Percentiles rank a stretch among this genome's conserved stretches.
Conservation (phyloP, 2,329 filamentous ascomycete genomes). For the Microsporum ferrugineum region DNA sequence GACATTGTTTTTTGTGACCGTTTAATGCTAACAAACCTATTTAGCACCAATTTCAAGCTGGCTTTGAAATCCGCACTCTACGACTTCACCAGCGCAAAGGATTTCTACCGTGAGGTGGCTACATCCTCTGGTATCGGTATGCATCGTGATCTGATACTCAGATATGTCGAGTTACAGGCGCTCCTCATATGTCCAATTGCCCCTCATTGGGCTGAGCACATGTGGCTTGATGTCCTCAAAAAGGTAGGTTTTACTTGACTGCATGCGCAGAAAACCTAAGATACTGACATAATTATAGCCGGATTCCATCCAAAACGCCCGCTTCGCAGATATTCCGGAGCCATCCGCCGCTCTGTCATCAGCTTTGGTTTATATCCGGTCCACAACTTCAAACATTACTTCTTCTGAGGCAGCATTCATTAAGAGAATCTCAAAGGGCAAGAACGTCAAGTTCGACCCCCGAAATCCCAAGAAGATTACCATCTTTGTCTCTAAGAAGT, state of each 20-base stretch:
- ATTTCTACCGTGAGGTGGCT: constrained; percentile 79
- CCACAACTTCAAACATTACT: constrained; percentile 65
- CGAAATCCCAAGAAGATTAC: constrained; percentile 85
- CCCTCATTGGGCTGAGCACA: constrained; percentile 87
- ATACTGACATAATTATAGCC: constrained; percentile 32
- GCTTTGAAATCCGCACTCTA: constrained; percentile 81
- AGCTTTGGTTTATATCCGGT: constrained; percentile 69
- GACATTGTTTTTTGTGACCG: background rate
- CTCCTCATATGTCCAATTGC: constrained; percentile 72
- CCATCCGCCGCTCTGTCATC: constrained; percentile 59
- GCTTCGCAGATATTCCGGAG: constrained; percentile 58
- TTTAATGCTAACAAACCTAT: constrained; percentile 7
- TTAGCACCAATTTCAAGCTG: constrained; percentile 64
- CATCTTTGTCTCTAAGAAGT: constrained; percentile 68
- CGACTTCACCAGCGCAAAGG: constrained; percentile 77
- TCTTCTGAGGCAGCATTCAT: constrained; percentile 63
- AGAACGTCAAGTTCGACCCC: constrained; percentile 72
- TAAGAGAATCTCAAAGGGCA: constrained; percentile 90
- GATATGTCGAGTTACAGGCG: constrained; percentile 78
- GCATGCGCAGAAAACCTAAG: background rate
- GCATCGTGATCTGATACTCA: constrained; percentile 66
- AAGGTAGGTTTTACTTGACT: constrained; percentile 34
- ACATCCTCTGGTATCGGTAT: constrained; percentile 68
- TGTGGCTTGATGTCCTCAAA: constrained; percentile 84
- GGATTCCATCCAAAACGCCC: constrained; percentile 64